Evolutionary conservation across 257 asterid genomes (phyloP).

Genomic region (Sherardia arvensis): DNA sequence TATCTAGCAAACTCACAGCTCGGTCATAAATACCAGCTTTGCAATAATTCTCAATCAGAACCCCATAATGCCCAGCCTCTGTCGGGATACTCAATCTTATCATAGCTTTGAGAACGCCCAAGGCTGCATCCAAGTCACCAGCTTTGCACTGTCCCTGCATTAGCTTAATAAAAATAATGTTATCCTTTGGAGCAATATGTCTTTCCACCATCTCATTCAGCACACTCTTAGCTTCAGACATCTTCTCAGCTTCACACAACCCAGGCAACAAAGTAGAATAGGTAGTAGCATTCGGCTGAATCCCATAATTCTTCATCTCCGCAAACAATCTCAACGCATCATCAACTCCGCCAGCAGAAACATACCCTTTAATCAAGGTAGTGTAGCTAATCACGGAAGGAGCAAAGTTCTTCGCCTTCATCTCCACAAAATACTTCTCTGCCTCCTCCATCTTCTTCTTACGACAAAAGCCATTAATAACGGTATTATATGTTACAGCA

Average conservation of each 20-base stretch:
- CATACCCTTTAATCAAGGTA: constrained; percentile 74
- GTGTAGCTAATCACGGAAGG: constrained; percentile 72
- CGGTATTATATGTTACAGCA: constrained; percentile 66
- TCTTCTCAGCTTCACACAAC: constrained; percentile 64
- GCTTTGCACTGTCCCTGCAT: constrained; percentile 64
- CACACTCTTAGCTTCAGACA: constrained; percentile 54
- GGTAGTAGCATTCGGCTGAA: constrained; percentile 65
- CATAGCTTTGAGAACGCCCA: constrained; percentile 75
- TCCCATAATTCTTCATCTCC: constrained; percentile 74
- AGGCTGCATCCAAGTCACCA: constrained; percentile 72
- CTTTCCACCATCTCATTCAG: constrained; percentile 75
- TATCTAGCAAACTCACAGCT: constrained; percentile 64
- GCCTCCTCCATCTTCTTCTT: constrained; percentile 68
- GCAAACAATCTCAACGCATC: constrained; percentile 70
- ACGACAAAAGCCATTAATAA: constrained; percentile 68
- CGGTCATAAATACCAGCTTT: constrained; percentile 53
- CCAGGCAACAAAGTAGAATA: constrained; percentile 80
- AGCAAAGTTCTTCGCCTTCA: constrained; percentile 72
- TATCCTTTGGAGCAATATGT: constrained; percentile 53
- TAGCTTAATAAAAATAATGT: constrained; percentile 48
- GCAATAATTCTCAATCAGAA: constrained; percentile 77
- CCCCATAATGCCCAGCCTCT: constrained; percentile 89
- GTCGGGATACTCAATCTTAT: constrained; percentile 66
- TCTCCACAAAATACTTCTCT: constrained; percentile 70
- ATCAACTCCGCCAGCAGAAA: constrained; percentile 50